Base-by-base conservation (phyloP, 805 yeast species). In the Ogataea sp. region DNA sequence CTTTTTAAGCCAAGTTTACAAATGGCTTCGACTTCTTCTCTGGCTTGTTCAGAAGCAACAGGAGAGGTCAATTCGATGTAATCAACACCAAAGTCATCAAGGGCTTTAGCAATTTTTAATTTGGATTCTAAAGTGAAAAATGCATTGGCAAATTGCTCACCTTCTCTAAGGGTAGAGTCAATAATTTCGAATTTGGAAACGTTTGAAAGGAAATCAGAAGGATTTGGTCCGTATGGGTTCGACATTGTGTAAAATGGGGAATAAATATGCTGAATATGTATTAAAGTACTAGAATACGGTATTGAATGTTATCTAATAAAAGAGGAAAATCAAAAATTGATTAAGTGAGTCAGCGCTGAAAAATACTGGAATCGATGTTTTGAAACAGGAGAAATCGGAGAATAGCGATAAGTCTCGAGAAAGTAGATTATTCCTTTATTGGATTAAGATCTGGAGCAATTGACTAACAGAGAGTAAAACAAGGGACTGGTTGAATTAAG, bases 121-220 rank as follows among this genome's bases (percentile, higher is more conserved):
- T 74, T 74, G 58, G 64, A 73, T 40, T 74, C 79, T 32, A 76
- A 62, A 36, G 71, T 65, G 62, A 74, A 74, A 47, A 74, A 74
- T n/a, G 80, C 73, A 49, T 74, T 74, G 50, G 80, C 80, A 48
- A 74, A 74, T 55, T 74, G 80, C 56, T 74, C 80, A 52, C 80
- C 80, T 55, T 74, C 80, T 70, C 80, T 71, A 41, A 74, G 62
- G 18, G 80, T 74, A 23, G 78, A 69, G 51, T 74, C 80, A 42
- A 74, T 74, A 30, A 74, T 56, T 57, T 74, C 68, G 53, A 74
- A 74, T 50, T 65, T 65, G 44, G 63, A 59, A 21, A 74, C 80
- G 48, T 74, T 74, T 27, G 80, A 74, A 45, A 74, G 60, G 46
- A 59, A 73, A 58, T 74, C 80, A 43, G 74, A 62, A 18, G 80